phyloP scores from a whole-genome alignment of 441 rosid species.

The Viola pubescens region DNA sequence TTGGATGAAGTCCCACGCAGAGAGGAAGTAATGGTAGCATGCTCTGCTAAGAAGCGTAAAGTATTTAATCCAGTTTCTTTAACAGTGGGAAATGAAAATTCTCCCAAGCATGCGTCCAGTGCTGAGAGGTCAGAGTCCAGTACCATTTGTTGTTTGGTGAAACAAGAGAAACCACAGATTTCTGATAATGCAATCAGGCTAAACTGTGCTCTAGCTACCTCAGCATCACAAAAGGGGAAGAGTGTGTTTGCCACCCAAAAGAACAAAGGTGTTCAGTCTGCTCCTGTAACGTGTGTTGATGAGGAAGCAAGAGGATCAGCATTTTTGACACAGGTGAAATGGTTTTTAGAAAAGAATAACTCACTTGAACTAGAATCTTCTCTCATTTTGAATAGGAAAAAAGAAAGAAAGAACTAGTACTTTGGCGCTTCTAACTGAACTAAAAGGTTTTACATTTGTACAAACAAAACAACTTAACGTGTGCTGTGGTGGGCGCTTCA shows the following conservation, averaged over 20 bases:
- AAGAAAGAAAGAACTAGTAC: not conserved
- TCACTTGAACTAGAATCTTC: not conserved
- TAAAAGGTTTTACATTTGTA: not conserved
- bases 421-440: slow-evolving; percentile 9
- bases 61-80: slow-evolving; percentile 23
- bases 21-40: slow-evolving; percentile 28
- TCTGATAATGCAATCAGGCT: slow-evolving; percentile 20
- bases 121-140: slow-evolving; percentile 25
- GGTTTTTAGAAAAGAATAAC: not conserved
- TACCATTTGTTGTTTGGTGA: slow-evolving; percentile 24
- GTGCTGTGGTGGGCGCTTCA: not conserved
- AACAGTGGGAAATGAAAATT: slow-evolving; percentile 14
- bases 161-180: slow-evolving; percentile 25
- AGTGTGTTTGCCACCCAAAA: slow-evolving; percentile 16
- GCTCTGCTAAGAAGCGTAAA: slow-evolving; percentile 54
- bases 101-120: slow-evolving; percentile 25
- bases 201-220: slow-evolving; percentile 26
- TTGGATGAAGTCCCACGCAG: slow-evolving; percentile 27
- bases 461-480: not conserved
- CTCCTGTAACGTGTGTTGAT: slow-evolving; percentile 28
- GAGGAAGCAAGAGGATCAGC: slow-evolving; percentile 66
- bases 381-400: not conserved
- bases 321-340: slow-evolving; percentile 65
- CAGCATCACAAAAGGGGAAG: slow-evolving; percentile 17
- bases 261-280: slow-evolving; percentile 22